Conservation (phyloP, 1,139 yeast genomes). For the Tardiomyces depauwii region DNA sequence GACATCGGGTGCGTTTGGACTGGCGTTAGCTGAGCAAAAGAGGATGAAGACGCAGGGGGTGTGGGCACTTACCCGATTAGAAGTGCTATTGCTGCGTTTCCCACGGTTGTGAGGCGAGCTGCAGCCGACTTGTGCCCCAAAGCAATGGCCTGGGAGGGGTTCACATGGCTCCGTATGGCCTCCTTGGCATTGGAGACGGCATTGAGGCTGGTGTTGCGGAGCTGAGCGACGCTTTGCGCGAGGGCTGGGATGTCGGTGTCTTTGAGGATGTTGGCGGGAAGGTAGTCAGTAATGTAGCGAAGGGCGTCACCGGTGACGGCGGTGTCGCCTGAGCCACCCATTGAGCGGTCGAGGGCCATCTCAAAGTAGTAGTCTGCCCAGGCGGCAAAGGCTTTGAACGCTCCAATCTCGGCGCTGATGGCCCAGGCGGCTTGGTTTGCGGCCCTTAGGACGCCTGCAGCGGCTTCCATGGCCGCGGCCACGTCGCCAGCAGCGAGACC, state of each 20-base stretch:
- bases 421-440: conserved; percentile 36
- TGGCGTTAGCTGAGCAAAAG: too few species aligned
- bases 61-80: neutral
- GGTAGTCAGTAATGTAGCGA: neutral
- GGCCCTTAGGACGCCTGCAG: conserved; percentile 28
- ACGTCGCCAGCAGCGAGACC: conserved; percentile 27
- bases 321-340: neutral
- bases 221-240: neutral
- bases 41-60: too few species aligned
- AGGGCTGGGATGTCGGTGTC: neutral
- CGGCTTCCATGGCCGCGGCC: conserved; percentile 20
- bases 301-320: neutral
- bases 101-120: too few species aligned
- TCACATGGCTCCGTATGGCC: neutral
- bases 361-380: conserved; percentile 17
- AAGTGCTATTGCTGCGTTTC: neutral
- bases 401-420: conserved; percentile 40
- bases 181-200: neutral
- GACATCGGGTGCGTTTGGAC: neutral
- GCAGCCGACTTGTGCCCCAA: too few species aligned
- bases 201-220: neutral
- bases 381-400: conserved; percentile 39
- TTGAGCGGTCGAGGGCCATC: neutral
- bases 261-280: neutral
- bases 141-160: neutral